These are phyloP conservation scores for Penicillium herquei DNA, from an alignment of 495 filamentous ascomycete genomes.

Conservation along the genomic window DNA sequence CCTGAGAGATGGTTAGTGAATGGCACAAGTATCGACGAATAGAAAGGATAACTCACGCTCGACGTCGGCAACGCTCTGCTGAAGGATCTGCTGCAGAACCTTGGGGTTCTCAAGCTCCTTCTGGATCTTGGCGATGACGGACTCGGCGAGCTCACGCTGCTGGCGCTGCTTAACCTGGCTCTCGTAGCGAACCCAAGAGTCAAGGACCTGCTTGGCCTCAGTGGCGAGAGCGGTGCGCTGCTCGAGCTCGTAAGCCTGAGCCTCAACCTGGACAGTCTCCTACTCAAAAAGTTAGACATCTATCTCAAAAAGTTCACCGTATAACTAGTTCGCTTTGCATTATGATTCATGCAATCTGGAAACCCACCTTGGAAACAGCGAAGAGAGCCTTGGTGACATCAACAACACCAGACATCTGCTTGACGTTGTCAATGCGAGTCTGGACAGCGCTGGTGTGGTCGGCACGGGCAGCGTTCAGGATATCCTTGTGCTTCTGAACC, in stretches of 20 bases:
- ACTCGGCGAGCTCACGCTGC: slow-evolving; percentile 91
- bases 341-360: no score
- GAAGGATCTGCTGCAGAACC: slow-evolving; percentile 88
- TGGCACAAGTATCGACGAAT: background rate
- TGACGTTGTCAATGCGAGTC: slow-evolving; percentile 85
- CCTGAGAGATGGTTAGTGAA: slow-evolving; percentile 38
- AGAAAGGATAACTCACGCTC: slow-evolving; percentile 72
- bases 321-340: no score
- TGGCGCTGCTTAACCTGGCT: slow-evolving; percentile 96
- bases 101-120: slow-evolving; percentile 98
- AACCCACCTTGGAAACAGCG: slow-evolving; percentile 87
- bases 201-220: slow-evolving; percentile 92
- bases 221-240: slow-evolving; percentile 83
- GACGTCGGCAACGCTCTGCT: slow-evolving; percentile 91
- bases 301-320: background rate
- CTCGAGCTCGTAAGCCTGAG: slow-evolving; percentile 93
- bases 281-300: slow-evolving; percentile 31
- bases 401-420: slow-evolving; percentile 88
- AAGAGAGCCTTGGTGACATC: slow-evolving; percentile 96
- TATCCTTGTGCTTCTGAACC: slow-evolving; percentile 81
- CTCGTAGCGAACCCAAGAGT: slow-evolving; percentile 99
- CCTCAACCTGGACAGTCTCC: slow-evolving; percentile 96
- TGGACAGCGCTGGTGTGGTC: slow-evolving; percentile 96
- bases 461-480: slow-evolving; percentile 87
- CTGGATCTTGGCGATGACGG: slow-evolving; percentile 90